These are phyloP conservation scores for Fusarium buxicola DNA, from an alignment of 2,329 filamentous ascomycete genomes.

Conservation along the genomic window DNA sequence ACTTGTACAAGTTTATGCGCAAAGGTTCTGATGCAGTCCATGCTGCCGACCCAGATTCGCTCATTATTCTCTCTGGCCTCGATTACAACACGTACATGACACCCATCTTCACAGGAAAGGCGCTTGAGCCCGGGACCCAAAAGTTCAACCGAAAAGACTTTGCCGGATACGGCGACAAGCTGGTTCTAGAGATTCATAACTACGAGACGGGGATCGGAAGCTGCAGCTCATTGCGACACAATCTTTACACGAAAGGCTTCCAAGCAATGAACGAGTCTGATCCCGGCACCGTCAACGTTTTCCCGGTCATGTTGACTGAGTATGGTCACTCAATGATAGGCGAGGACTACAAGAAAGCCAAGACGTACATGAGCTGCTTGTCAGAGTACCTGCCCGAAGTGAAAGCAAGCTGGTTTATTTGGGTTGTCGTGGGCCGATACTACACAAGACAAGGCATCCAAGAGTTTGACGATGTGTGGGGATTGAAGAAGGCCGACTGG, in stretches of 20 bases:
- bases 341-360: conserved; percentile 53
- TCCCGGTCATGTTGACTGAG: conserved; percentile 61
- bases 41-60: conserved; percentile 60
- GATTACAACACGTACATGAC: conserved; percentile 67
- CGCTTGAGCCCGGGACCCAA: conserved; percentile 59
- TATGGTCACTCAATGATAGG: conserved; percentile 65
- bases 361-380: conserved; percentile 64
- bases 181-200: conserved; percentile 71
- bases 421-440: conserved; percentile 69
- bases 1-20: conserved; percentile 64
- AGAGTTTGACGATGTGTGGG: conserved; percentile 69
- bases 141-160: conserved; percentile 61
- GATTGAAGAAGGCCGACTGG: conserved; percentile 66
- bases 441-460: conserved; percentile 65
- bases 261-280: conserved; percentile 58
- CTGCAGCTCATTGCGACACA: conserved; percentile 59
- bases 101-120: conserved; percentile 61
- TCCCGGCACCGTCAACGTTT: conserved; percentile 51
- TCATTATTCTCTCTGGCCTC: conserved; percentile 71
- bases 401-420: conserved; percentile 67
- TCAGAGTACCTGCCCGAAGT: conserved; percentile 59
- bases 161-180: conserved; percentile 62
- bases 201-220: conserved; percentile 64
- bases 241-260: conserved; percentile 64
- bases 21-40: conserved; percentile 63